phyloP scores from a whole-genome alignment of 2,329 filamentous ascomycete genomes.

The Neonectria hederae region DNA sequence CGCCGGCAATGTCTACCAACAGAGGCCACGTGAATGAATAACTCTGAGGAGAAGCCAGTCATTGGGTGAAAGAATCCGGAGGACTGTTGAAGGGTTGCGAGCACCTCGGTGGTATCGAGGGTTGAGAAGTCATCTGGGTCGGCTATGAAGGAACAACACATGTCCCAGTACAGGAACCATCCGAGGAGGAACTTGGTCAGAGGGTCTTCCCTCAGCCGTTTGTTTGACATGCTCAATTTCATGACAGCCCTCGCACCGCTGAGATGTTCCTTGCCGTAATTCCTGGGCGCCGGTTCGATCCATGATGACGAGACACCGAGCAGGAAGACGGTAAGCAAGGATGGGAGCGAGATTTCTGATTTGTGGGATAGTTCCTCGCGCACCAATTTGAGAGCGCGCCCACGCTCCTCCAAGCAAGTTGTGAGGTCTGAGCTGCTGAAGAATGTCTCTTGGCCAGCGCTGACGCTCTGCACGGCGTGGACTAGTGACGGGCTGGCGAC shows the following conservation, averaged over 20 bases:
- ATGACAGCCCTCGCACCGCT: not conserved
- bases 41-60: not conserved
- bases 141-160: slow-evolving; percentile 1
- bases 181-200: not conserved
- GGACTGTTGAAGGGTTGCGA: too few species aligned
- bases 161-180: slow-evolving; percentile 11
- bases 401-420: not conserved
- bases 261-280: slow-evolving; percentile 1
- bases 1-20: not conserved
- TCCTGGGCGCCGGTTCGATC: not conserved
- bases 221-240: too few species aligned
- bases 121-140: not conserved
- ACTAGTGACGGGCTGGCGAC: not conserved
- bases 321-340: slow-evolving; percentile 6
- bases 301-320: not conserved
- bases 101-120: too few species aligned
- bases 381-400: not conserved
- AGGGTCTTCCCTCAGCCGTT: not conserved
- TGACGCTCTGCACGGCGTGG: slow-evolving; percentile 9
- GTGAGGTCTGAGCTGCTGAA: not conserved
- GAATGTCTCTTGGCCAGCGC: slow-evolving; percentile 4
- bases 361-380: too few species aligned
- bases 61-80: too few species aligned
- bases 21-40: not conserved
- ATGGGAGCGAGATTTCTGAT: too few species aligned